phyloP scores from a whole-genome alignment of 2,329 filamentous ascomycete genomes.

The Ceratocystis huliohia region DNA sequence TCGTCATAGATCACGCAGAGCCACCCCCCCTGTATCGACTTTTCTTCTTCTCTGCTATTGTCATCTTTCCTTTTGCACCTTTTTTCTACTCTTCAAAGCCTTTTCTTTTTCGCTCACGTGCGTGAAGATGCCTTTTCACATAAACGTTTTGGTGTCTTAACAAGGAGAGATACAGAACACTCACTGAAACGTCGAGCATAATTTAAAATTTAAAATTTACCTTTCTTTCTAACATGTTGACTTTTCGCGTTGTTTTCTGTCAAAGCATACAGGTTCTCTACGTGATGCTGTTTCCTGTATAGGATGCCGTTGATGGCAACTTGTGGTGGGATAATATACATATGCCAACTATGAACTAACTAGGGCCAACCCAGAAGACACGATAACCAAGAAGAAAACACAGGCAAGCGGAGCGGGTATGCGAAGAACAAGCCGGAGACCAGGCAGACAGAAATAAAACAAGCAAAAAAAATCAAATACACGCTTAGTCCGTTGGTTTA shows the following conservation, averaged over 20 bases:
- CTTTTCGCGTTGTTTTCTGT: neutral
- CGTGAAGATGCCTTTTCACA: constrained; percentile 18
- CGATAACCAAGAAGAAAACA: neutral
- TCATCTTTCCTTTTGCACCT: constrained; percentile 10
- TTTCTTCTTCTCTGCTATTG: constrained; percentile 2
- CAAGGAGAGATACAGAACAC: constrained; percentile 22
- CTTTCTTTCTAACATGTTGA: neutral
- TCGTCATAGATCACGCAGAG: neutral
- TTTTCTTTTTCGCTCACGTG: constrained; percentile 8
- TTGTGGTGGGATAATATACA: neutral
- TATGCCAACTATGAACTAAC: neutral
- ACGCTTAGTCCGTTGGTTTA: no score
- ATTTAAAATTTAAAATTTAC: neutral
- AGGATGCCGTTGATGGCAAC: neutral
- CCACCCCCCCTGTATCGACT: neutral
- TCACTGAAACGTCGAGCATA: constrained; percentile 18
- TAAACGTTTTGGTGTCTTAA: constrained; percentile 20
- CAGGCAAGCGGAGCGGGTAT: no score
- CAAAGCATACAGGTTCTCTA: no score
- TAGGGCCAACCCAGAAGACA: neutral
- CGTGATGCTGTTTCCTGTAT: no score
- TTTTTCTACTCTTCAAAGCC: constrained; percentile 4
- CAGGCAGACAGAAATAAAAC: neutral
- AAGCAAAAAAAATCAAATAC: neutral
- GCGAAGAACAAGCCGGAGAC: neutral